Evolutionary conservation across 345 rosid genomes (phyloP).

Genomic region (Heritiera littoralis): DNA sequence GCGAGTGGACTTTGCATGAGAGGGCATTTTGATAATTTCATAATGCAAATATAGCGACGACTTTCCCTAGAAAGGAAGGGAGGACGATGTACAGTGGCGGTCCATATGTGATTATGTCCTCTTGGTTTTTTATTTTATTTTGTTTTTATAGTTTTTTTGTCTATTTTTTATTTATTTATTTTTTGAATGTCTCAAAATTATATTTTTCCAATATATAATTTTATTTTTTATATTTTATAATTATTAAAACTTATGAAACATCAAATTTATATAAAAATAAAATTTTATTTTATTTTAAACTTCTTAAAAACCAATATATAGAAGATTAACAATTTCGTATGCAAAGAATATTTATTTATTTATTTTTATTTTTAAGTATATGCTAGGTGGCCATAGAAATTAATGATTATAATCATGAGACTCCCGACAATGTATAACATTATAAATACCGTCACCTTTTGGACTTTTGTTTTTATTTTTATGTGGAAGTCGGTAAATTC

Average conservation of each 20-base stretch:
- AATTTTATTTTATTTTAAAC: too few species aligned
- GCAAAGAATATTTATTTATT: too few species aligned
- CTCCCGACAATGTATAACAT: slow-evolving; percentile 30
- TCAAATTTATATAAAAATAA: too few species aligned
- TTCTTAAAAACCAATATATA: too few species aligned
- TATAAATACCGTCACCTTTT: slow-evolving; percentile 19
- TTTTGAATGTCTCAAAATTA: neutral
- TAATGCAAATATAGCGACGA: neutral
- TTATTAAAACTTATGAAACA: too few species aligned
- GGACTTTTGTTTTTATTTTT: slow-evolving; percentile 16
- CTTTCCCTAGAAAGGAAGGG: slow-evolving; percentile 22
- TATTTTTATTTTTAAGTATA: too few species aligned
- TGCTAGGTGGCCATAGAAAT: slow-evolving; percentile 21
- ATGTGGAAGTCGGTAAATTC: neutral
- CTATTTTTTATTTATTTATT: neutral
- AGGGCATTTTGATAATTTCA: slow-evolving; percentile 17
- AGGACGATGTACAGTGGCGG: slow-evolving; percentile 20
- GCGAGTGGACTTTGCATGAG: neutral
- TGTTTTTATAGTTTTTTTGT: neutral
- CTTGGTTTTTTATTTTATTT: slow-evolving; percentile 3
- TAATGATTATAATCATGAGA: slow-evolving; percentile 45
- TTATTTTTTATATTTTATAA: too few species aligned
- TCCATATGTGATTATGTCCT: slow-evolving; percentile 22
- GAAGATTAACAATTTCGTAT: too few species aligned
- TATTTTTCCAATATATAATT: too few species aligned